These are phyloP conservation scores for Dactylellina haptotyla DNA, from an alignment of 2,329 filamentous ascomycete genomes.

Conservation along the genomic window DNA sequence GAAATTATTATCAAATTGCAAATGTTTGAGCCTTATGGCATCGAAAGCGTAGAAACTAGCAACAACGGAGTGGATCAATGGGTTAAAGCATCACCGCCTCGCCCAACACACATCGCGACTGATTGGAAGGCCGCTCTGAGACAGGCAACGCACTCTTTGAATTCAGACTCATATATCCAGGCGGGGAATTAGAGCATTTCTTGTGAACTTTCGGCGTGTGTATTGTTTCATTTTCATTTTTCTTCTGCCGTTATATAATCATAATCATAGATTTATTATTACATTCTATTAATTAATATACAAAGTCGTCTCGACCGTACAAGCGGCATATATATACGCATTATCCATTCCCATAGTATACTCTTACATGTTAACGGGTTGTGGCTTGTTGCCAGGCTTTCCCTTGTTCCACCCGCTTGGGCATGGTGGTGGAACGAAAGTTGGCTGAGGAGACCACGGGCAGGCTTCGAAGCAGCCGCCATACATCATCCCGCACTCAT, in stretches of 20 bases:
- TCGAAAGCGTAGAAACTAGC: background rate
- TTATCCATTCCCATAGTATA: background rate
- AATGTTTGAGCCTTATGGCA: constrained; percentile 11
- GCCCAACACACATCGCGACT: background rate
- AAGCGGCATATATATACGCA: too few relatives aligned
- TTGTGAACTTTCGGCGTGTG: too few relatives aligned
- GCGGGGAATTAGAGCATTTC: too few relatives aligned
- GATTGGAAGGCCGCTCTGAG: too few relatives aligned
- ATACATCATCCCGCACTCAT: constrained; percentile 54
- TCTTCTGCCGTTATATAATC: too few relatives aligned
- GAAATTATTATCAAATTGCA: constrained; percentile 11
- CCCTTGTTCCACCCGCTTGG: constrained; percentile 1
- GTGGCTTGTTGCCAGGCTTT: background rate
- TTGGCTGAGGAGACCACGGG: constrained; percentile 8
- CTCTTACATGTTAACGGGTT: background rate
- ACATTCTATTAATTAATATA: too few relatives aligned
- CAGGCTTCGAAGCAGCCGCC: constrained; percentile 54
- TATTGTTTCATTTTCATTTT: too few relatives aligned
- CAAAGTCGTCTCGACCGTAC: too few relatives aligned
- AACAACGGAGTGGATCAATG: background rate
- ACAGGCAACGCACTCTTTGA: too few relatives aligned
- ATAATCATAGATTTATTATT: too few relatives aligned
- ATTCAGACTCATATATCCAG: too few relatives aligned
- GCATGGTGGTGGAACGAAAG: constrained; percentile 31
- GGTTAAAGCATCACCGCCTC: background rate